Conservation (phyloP, 768 basidiomycete genomes). For the Xerocomus potaroensis region DNA sequence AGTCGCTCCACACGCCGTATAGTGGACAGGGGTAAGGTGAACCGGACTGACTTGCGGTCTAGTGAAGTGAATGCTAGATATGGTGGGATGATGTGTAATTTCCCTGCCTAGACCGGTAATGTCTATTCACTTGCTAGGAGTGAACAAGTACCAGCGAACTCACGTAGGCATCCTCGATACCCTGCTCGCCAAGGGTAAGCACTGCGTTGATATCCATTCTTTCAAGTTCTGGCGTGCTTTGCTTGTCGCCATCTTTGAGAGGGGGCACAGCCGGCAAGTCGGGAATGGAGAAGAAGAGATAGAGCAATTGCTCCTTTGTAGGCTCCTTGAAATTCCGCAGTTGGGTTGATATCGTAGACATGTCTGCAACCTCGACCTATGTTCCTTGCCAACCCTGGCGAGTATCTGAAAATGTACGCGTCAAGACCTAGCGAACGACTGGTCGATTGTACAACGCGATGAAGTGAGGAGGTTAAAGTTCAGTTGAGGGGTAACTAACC, state of each 20-base stretch:
- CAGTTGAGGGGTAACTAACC: slow-evolving; percentile 13
- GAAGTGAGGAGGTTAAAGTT: slow-evolving; percentile 1
- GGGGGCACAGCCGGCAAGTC: slow-evolving; percentile 27
- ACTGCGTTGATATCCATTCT: slow-evolving; percentile 89
- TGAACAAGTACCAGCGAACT: slow-evolving; percentile 32
- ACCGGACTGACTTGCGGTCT: slow-evolving; percentile 88
- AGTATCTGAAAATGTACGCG: slow-evolving; percentile 1
- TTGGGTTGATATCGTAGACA: slow-evolving; percentile 84
- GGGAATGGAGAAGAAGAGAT: slow-evolving; percentile 86
- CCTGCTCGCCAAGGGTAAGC: slow-evolving; percentile 70
- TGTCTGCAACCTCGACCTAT: slow-evolving; percentile 25
- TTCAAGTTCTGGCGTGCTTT: slow-evolving; percentile 41
- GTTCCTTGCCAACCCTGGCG: not conserved
- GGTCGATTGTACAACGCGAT: slow-evolving; percentile 1
- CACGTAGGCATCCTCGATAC: slow-evolving; percentile 91
- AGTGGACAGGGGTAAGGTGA: slow-evolving; percentile 88
- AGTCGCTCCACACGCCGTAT: slow-evolving; percentile 91
- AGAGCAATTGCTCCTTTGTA: slow-evolving; percentile 77
- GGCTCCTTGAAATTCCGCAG: slow-evolving; percentile 92
- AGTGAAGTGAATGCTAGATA: slow-evolving; percentile 88
- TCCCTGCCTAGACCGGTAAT: slow-evolving; percentile 63
- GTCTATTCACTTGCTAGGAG: not conserved
- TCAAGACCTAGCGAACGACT: not conserved
- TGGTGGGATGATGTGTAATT: slow-evolving; percentile 82
- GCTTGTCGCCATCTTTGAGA: slow-evolving; percentile 22